Evolutionary conservation across 169 alveolate genomes (phyloP).

Genomic region (Plasmodium adleri): DNA sequence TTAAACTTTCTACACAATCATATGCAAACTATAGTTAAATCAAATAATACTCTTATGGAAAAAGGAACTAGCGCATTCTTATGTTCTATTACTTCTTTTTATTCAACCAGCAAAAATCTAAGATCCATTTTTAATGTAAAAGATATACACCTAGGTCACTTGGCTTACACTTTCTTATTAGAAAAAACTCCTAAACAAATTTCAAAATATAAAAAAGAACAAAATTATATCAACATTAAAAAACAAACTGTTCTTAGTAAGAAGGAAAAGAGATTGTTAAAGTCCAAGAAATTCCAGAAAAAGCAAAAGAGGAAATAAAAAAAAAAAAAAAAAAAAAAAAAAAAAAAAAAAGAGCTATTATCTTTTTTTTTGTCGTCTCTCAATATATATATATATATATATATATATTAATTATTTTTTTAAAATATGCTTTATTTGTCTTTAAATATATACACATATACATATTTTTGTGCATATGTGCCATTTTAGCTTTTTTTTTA

Average conservation of each 20-base stretch:
- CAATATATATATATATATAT: too few species aligned
- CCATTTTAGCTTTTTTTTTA: too few species aligned
- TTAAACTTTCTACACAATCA: slow-evolving; percentile 36
- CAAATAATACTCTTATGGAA: slow-evolving; percentile 22
- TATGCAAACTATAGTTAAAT: slow-evolving; percentile 26
- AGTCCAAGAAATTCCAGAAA: neutral
- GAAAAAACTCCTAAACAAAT: slow-evolving; percentile 41
- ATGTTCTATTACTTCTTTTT: slow-evolving; percentile 26
- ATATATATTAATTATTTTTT: too few species aligned
- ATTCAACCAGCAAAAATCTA: slow-evolving; percentile 23
- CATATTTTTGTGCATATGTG: too few species aligned
- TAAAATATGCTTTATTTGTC: too few species aligned
- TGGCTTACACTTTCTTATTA: slow-evolving; percentile 32
- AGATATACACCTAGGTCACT: slow-evolving; percentile 42
- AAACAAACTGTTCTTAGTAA: slow-evolving; percentile 6
- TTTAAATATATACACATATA: too few species aligned
- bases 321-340: too few species aligned
- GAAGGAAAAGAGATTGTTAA: slow-evolving; percentile 22
- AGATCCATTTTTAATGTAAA: slow-evolving; percentile 26
- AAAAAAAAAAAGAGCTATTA: too few species aligned
- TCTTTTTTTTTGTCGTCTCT: too few species aligned
- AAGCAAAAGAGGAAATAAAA: neutral
- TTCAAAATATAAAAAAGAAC: slow-evolving; percentile 14
- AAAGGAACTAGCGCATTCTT: slow-evolving; percentile 33
- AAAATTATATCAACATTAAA: slow-evolving; percentile 10